Base-by-base conservation (phyloP, 1,284 basidiomycete species). In the Cutaneotrichosporon sp. region DNA sequence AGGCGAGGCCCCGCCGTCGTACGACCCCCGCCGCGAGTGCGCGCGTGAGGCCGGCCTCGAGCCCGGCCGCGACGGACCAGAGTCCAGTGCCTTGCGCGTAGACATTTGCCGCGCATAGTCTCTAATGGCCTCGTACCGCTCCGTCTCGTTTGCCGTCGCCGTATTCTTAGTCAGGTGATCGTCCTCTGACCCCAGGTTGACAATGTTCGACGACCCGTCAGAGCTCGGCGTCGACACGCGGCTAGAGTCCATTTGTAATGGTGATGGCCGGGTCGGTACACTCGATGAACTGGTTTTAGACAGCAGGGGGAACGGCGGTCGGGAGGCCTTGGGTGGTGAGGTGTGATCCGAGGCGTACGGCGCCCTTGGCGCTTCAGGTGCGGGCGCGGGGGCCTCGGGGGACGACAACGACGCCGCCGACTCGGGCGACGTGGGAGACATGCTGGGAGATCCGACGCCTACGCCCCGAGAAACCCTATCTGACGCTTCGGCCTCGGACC, bases 41-140 rank as follows among this genome's bases (percentile, higher is more conserved):
- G 37, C 52, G 18, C 52, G 49, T 15, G 55, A 56, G 8, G 21
- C 12, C 5, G 35, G 40, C 4, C 49, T 39, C 14, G 49, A 51
- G 12, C 13, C 33, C 2, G 50, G 50, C 12, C 50, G 50, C 7
- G 43, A 46, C 3, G 43, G 43, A 33, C 43, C 43, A 3, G 18
- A 34, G 26, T 46, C 41, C 12, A 55, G 22, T 5, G 54, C 39
- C 22, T 51, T 39, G n/a, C 54, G 49, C 2, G 55, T 37, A 15
- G 50, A 55, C 14, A 54, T 38, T 2, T 49, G 34, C 1, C 57
- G 51, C 15, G 67, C 62, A 44, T 70, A 72, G 34, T 66, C 60
- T 8, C 71, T 56, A 37, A 73, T 69, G 4, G 62, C 56, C 36
- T 67, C 68, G 45, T 63, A 62, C 9, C 64, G 63, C 40, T 60